phyloP scores from a whole-genome alignment of 805 yeast genomes.

The Yueomyces sinensis region DNA sequence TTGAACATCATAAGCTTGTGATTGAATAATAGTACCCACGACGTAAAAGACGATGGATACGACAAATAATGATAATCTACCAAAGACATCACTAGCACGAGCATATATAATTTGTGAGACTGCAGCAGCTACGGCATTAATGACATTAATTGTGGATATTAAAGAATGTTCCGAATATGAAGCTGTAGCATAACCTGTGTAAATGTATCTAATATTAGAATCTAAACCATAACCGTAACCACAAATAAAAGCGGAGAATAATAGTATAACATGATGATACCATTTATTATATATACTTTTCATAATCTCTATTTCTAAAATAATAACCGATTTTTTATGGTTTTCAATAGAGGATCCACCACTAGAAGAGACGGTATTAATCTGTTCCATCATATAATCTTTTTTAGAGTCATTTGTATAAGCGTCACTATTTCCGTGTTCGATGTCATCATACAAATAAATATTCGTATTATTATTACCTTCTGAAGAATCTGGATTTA shows the following conservation, averaged over 20 bases:
- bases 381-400: background rate
- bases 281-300: constrained; percentile 30
- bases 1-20: constrained; percentile 37
- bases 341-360: background rate
- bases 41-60: constrained; percentile 35
- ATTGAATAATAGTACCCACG: constrained; percentile 42
- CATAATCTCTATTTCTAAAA: constrained; percentile 37
- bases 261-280: constrained; percentile 27
- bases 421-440: background rate
- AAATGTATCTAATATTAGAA: constrained; percentile 31
- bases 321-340: constrained; percentile 10
- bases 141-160: constrained; percentile 37
- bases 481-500: too few relatives aligned
- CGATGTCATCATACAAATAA: background rate
- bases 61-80: constrained; percentile 35
- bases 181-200: constrained; percentile 36
- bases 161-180: constrained; percentile 37
- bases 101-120: constrained; percentile 47
- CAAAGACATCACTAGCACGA: constrained; percentile 42
- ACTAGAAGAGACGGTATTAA: background rate
- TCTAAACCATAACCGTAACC: constrained; percentile 52
- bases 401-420: too few relatives aligned
- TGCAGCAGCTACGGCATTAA: constrained; percentile 44
- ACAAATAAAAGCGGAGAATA: constrained; percentile 37
- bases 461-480: too few relatives aligned